phyloP scores from a whole-genome alignment of 768 basidiomycete species.

The Hericium coralloides region DNA sequence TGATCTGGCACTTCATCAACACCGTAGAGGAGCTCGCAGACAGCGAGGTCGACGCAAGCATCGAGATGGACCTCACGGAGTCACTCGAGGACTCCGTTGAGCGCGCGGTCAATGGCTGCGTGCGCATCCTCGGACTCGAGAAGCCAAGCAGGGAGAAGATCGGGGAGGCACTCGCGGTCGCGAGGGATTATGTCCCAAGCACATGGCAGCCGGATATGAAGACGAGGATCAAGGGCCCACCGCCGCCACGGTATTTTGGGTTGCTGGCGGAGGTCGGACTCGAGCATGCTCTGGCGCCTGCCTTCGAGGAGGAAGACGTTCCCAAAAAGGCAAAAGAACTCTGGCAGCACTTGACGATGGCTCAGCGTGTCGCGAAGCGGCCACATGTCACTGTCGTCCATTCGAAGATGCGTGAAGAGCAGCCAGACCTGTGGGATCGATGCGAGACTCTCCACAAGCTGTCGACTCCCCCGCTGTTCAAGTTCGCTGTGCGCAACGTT shows the following conservation, averaged over 20 bases:
- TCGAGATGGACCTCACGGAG: slow-evolving; percentile 61
- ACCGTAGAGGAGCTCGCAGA: slow-evolving; percentile 51
- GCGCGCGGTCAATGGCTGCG: slow-evolving; percentile 51
- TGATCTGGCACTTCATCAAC: slow-evolving; percentile 76
- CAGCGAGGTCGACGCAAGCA: slow-evolving; percentile 53
- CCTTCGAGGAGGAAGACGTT: slow-evolving; percentile 28
- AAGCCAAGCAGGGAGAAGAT: slow-evolving; percentile 49
- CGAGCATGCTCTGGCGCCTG: slow-evolving; percentile 32
- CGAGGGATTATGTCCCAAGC: slow-evolving; percentile 32
- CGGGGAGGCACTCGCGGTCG: slow-evolving; percentile 36
- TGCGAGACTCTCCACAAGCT: slow-evolving; percentile 37
- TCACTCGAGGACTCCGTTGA: slow-evolving; percentile 44
- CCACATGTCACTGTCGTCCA: slow-evolving; percentile 92
- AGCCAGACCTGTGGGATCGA: slow-evolving; percentile 36
- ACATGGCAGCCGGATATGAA: slow-evolving; percentile 19
- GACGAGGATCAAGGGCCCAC: slow-evolving; percentile 22
- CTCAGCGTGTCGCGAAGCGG: slow-evolving; percentile 38
- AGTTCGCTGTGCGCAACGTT: slow-evolving; percentile 49
- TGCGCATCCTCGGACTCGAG: slow-evolving; percentile 42
- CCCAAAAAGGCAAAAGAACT: slow-evolving; percentile 28
- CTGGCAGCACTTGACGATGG: slow-evolving; percentile 38
- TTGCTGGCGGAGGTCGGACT: slow-evolving; percentile 70
- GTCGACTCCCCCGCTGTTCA: slow-evolving; percentile 42
- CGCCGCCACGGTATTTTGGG: slow-evolving; percentile 63
- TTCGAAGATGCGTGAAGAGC: slow-evolving; percentile 32